Base-by-base conservation (phyloP, 306 rosid species). In the Malus domestica region DNA sequence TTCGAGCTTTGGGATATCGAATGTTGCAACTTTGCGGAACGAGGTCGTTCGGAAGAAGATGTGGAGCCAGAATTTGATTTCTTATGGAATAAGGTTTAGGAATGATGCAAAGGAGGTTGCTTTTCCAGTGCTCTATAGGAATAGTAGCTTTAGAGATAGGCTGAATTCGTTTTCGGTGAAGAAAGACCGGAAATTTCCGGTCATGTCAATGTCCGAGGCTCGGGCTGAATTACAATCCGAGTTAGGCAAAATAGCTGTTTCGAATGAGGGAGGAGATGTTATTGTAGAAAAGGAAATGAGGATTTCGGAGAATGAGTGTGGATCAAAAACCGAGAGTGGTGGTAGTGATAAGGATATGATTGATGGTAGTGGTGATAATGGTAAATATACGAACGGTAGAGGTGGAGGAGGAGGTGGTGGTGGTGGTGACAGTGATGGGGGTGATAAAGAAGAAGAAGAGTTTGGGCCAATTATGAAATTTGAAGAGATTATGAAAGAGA, bases 401-500 rank as follows among this genome's bases (percentile, higher is more conserved):
- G 67, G 88, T 4, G 83, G 79, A 11, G 83, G 81, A 1, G 70
- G 78, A 0, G 77, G 78, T 0, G 77, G 67, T 8, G 63, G 72
- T 4, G 82, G 80, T 10, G 86, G 69, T 14, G 75, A 59, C n/a
- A 44, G 25, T 35, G 35, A 23, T 29, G 86, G 82, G 52, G 78
- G 51, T 71, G 79, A 64, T 25, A 33, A 71, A 32, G 88, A 85
- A 35, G 84, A 80, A 75, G 86, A 82, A 57, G 89, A 85, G 69
- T 77, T 82, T 42, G 89, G 89, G 70, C 83, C 82, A 44, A 51
- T 85, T 23, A 23, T 85, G 83, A 85, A 82, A 70, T 85, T 80
- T 45, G 89, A 79, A 72, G 86, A 85, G 65, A 84, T 82, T 78
- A 80, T 85, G 86, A 77, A 74, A 63, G 86, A 82, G 81, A 57